Base-by-base conservation (phyloP, 2,329 filamentous ascomycete genomes). In the Cytospora schulzeri region DNA sequence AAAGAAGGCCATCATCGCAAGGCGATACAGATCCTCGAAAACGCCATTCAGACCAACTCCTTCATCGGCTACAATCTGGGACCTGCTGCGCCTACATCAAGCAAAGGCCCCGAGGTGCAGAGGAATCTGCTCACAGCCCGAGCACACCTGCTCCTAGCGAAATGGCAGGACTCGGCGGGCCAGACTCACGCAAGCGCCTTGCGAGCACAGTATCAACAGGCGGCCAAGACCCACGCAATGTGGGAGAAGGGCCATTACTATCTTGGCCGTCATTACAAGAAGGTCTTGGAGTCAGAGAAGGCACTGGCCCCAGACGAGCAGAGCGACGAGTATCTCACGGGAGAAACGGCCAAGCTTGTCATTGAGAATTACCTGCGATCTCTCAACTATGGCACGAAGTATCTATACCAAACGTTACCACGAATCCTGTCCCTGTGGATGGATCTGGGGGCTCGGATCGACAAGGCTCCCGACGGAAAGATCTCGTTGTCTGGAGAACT, bases 241-340 rank as follows among this genome's bases (percentile, higher is more conserved):
- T 99, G 94, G 93, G 95, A 99, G 74, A 98, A 97, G 76, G 93
- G 92, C 0, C 94, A 98, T 74, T 99, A 98, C 75, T 97, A 97
- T 75, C 85, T 99, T 12, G 95, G 95, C 6, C 92, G 94, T 55
- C 93, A 98, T 76, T 99, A 99, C 83, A 96, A 97, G 75, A 99
- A 97, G 76, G 85, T 98, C 4, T 81, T 97, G 3, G 94, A 98
- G 71, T 91, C 92, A 0, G 93, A 98, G 75, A 93, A 92, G 75
- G 81, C 85, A 2, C 85, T 96, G 60, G 88, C 90, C 45, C 81
- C 86, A 22, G 86, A 89, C 31, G 93, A 93, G 68, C 93, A 97
- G 75, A 88, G 85, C 51, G 89, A 93, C 61, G 82, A 85, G 65
- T 93, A 88, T 71, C 78, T 95, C 62, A 91, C 86, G 14, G 96